phyloP scores from a whole-genome alignment of 2,329 filamentous ascomycete genomes.

The Ophiostoma ulmi region DNA sequence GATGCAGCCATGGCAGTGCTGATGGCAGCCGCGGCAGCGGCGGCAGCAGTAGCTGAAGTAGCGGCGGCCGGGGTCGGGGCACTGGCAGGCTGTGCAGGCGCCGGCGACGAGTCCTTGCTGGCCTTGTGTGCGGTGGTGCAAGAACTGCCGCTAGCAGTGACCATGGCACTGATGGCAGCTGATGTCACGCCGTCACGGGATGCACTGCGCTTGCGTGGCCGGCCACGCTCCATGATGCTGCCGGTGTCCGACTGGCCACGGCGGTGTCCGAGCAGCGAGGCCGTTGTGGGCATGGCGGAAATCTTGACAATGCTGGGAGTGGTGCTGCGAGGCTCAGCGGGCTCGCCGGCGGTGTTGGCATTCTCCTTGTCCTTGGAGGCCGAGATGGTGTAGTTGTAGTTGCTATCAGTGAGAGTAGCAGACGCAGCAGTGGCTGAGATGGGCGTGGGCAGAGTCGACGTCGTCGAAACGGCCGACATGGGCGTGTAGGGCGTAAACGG shows the following conservation, averaged over 20 bases:
- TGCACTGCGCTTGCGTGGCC: slow-evolving; percentile 50
- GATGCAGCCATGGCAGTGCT: background rate
- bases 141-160: background rate
- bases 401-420: background rate
- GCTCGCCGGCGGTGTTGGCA: slow-evolving; percentile 30
- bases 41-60: background rate
- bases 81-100: background rate
- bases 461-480: slow-evolving; percentile 32
- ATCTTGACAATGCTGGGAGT: slow-evolving; percentile 31
- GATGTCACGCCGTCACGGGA: slow-evolving; percentile 23
- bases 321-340: slow-evolving; percentile 8
- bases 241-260: slow-evolving; percentile 54
- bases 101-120: slow-evolving; percentile 31
- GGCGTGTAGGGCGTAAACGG: slow-evolving; percentile 46
- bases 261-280: slow-evolving; percentile 39
- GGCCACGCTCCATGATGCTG: slow-evolving; percentile 56
- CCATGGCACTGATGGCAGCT: slow-evolving; percentile 19
- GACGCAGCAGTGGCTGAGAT: slow-evolving; percentile 37
- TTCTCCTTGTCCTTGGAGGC: slow-evolving; percentile 24
- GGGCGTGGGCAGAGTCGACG: slow-evolving; percentile 45
- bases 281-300: slow-evolving; percentile 31
- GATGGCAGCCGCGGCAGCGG: background rate
- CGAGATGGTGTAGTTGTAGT: background rate
- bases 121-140: background rate
- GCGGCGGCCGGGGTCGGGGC: background rate